These are phyloP conservation scores for Pichia sporocuriosa DNA, from an alignment of 805 yeast species.

Conservation along the genomic window DNA sequence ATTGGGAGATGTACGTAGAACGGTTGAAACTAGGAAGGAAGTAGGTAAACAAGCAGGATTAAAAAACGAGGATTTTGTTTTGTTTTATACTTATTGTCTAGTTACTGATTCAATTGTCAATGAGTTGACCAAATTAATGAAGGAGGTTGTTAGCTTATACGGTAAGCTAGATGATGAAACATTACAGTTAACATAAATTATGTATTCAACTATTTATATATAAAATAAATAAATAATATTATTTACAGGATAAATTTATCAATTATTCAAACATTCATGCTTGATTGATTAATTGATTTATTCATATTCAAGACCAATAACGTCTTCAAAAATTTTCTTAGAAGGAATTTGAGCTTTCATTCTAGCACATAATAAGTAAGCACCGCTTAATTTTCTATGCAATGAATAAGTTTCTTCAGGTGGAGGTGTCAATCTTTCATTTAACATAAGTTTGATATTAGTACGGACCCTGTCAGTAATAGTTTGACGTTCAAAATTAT, in stretches of 20 bases:
- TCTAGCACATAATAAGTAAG: conserved; percentile 81
- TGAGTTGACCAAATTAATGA: conserved; percentile 54
- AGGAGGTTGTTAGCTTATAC: conserved; percentile 47
- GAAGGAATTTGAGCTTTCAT: conserved; percentile 80
- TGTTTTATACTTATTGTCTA: conserved; percentile 67
- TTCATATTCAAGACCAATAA: conserved; percentile 48
- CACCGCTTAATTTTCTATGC: conserved; percentile 93
- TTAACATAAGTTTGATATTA: conserved; percentile 82
- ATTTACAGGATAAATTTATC: not conserved
- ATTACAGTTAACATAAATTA: conserved; percentile 33
- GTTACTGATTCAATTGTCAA: conserved; percentile 62
- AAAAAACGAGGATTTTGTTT: conserved; percentile 66
- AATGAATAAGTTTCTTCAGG: conserved; percentile 98
- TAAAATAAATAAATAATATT: not conserved
- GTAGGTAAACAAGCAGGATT: conserved; percentile 28
- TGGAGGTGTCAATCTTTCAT: conserved; percentile 90
- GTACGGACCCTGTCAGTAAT: conserved; percentile 89
- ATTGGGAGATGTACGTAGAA: conserved; percentile 49
- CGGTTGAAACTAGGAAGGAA: conserved; percentile 20
- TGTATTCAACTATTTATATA: not conserved
- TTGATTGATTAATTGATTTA: no score
- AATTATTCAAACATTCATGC: no score
- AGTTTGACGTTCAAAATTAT: conserved; percentile 77
- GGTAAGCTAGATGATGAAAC: conserved; percentile 63
- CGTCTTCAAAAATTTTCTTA: conserved; percentile 64